A percentile compares a stretch with the other conserved stretches of the same genome.
These are phyloP conservation scores for Cryptococcus depauperatus DNA, from an alignment of 1,284 basidiomycete genomes.

Conservation along the genomic window DNA sequence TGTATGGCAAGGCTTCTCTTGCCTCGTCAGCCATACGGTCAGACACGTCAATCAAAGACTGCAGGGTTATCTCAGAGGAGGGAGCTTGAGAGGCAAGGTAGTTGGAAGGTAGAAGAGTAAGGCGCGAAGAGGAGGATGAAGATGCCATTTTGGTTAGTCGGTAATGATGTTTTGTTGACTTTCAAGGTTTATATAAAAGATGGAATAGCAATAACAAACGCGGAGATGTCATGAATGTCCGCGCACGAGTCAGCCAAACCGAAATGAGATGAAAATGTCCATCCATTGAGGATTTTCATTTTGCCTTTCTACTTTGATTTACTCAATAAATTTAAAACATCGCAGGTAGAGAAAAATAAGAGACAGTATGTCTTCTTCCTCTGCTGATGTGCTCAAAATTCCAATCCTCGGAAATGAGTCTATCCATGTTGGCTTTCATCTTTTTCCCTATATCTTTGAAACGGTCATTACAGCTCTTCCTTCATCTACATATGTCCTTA, in stretches of 20 bases:
- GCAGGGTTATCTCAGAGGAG: constrained; percentile 34
- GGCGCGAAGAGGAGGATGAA: constrained; percentile 12
- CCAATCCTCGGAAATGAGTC: constrained; percentile 78
- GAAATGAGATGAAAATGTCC: no score
- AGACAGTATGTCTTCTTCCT: constrained; percentile 8
- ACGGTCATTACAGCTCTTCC: constrained; percentile 68
- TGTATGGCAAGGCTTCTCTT: constrained; percentile 37
- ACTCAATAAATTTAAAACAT: no score
- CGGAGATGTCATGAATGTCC: no score
- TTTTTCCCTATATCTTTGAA: constrained; percentile 72
- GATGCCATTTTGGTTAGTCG: no score
- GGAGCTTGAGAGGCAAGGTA: constrained; percentile 19
- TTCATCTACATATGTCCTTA: constrained; percentile 82
- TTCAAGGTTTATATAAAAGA: no score
- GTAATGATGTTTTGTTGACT: no score
- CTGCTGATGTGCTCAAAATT: constrained; percentile 51
- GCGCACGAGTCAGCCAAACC: no score
- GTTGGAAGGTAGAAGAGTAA: constrained; percentile 20
- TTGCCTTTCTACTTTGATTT: no score
- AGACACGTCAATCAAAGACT: constrained; percentile 31
- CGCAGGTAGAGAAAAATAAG: background rate
- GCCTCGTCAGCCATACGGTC: constrained; percentile 38
- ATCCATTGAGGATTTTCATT: no score
- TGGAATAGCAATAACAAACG: no score
- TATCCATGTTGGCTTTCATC: constrained; percentile 87